Base-by-base conservation (phyloP, 2,329 filamentous ascomycete species). In the Calonectria pseudoreteaudii region DNA sequence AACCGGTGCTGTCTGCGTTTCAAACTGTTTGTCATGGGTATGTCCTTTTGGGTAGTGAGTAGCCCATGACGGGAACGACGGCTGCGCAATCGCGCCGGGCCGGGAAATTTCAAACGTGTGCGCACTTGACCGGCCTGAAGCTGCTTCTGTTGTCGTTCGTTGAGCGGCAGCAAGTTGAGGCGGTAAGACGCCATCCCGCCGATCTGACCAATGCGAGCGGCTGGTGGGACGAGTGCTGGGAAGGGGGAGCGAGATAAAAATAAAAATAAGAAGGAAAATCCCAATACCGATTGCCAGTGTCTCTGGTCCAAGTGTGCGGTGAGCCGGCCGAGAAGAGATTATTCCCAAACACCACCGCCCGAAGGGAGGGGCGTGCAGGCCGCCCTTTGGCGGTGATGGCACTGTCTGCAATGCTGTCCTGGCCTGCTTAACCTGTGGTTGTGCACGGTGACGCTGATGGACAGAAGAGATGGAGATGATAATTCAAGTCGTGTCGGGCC, bases 91-190 rank as follows among this genome's bases (percentile, higher is more conserved):
- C 44, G 20, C 44, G 36, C 26, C 64, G 70, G 52, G 28, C 70
- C 65, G 70, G 70, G 47, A 31, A 68, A 68, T 72, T 72, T 68
- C 65, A 65, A 72, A 64, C 56, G 52, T 60, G 69, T 41, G 50
- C 41, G n/a, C 47, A 23, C 44, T 36, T 60, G 52, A 13, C 50
- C 31, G 38, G 31, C 62, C 50, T 58, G 30, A 60, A 60, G 56
- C 56, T 38, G 31, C 56, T 36, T 60, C 31, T 16, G n/a, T 36
- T 20, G 23, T 60, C 56, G 56, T 38, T 60, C 34, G 34, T 26
- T 26, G 8, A n/a, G 30, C 31, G 28, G 34, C 18, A 52, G 26
- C 41, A 50, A 60, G 20, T 26, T 38, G 31, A 69, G 23, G 53
- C 44, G 44, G 47, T 49, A 70, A 44, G 60, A 30, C 49, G 26